A percentile compares a stretch with the other conserved stretches of the same genome.
These are phyloP conservation scores for Puccinia brachypodii DNA, from an alignment of 1,284 basidiomycete genomes.

Conservation along the genomic window DNA sequence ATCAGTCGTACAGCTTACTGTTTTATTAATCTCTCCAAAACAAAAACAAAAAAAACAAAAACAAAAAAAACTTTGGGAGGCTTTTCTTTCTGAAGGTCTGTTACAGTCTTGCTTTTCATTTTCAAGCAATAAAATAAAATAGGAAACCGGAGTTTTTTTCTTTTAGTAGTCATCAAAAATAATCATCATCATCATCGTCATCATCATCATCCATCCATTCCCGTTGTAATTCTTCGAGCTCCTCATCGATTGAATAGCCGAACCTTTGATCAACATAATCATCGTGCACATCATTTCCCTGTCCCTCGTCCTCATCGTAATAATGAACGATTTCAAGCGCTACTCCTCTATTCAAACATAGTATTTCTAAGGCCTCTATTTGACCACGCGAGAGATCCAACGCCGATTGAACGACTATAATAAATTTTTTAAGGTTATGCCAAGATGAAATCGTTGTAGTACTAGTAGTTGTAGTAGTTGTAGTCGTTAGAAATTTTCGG, in stretches of 20 bases:
- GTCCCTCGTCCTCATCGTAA: neutral
- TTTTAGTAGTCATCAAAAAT: neutral
- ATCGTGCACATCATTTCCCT: neutral
- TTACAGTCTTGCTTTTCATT: too few species aligned
- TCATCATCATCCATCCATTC: slow-evolving; percentile 24
- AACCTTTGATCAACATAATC: neutral
- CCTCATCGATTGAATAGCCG: neutral
- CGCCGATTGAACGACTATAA: neutral
- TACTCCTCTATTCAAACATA: slow-evolving; percentile 9
- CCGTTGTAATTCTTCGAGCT: slow-evolving; percentile 17
- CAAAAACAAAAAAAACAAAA: too few species aligned
- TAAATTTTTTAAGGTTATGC: slow-evolving; percentile 4
- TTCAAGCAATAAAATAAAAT: neutral
- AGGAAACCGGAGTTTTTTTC: too few species aligned
- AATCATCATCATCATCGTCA: neutral
- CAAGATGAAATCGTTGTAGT: too few species aligned
- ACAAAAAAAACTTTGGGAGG: neutral
- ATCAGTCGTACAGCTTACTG: too few species aligned
- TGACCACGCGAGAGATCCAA: neutral
- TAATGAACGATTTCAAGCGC: slow-evolving; percentile 5
- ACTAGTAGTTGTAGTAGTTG: too few species aligned
- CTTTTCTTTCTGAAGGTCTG: neutral
- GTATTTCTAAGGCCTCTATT: slow-evolving; percentile 23
- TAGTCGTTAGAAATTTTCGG: too few species aligned
- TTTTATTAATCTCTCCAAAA: too few species aligned